Evolutionary conservation across 495 filamentous ascomycete genomes (phyloP), one percentile per base, ranked within the genome.

Genomic region (Pseudevernia furfuracea): DNA sequence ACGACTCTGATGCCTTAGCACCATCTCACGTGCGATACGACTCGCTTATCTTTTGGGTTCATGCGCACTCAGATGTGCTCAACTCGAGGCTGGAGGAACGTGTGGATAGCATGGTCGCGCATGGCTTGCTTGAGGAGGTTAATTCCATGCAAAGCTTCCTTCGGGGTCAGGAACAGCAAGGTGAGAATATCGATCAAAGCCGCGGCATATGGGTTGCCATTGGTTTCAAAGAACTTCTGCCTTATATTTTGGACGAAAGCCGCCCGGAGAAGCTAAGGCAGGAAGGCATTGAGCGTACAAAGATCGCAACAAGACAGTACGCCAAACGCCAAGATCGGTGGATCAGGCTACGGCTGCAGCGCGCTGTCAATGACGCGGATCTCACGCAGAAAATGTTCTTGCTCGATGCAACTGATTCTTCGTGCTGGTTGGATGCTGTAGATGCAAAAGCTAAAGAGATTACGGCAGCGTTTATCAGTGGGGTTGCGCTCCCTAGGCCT

Each of bases 191-290:
- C 28, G 89, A 97, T 67, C 77, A 81, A 58, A 87, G 82, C 1
- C 83, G 85, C 37, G 95, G 95, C 4, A 94, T 97, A 19, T 97
- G 92, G 91, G 86, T 94, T 59, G 93, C 92, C 15, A 97, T 99
- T 68, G 95, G 95, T 1, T 96, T 90, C 73, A 96, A 94, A 70
- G 91, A 99, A 73, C 85, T 96, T 72, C 79, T 87, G 59, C 79
- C 82, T 0, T 96, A 89, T 66, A 77, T 92, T 28, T 64, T 77
- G 5, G 82, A 67, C 74, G 48, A 77, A 85, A 34, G 68, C 84
- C 1, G 14, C 15, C 55, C 53, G 23, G 72, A 79, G 59, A 66
- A 67, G 0, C 64, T 85, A 59, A 80, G 74, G 56, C 34, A 63
- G 39, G 65, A 76, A 36, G 81, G 79, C 14, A 70, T 88, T 25